Evolutionary conservation across 495 filamentous ascomycete species (phyloP).

Genomic region (Jackrogersella minutella): DNA sequence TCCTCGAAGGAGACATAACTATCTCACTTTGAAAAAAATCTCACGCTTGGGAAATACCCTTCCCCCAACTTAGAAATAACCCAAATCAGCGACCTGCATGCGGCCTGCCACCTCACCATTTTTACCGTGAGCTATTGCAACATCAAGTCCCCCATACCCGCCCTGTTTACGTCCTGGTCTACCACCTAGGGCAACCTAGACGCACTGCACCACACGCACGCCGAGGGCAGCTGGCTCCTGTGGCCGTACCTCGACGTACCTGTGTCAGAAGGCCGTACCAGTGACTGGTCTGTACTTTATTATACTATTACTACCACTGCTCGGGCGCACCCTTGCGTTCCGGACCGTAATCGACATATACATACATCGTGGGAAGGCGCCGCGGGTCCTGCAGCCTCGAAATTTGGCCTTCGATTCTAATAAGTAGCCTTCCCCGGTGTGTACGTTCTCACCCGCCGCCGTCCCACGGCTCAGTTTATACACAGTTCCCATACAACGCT

Average conservation of each 20-base stretch:
- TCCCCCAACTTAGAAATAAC: conserved; percentile 47
- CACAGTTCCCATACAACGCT: conserved; percentile 9
- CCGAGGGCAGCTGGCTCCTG: conserved; percentile 30
- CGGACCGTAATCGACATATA: conserved; percentile 45
- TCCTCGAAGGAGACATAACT: conserved; percentile 25
- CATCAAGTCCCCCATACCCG: conserved; percentile 47
- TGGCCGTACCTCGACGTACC: conserved; percentile 47
- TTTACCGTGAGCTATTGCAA: conserved; percentile 50
- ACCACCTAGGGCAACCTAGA: conserved; percentile 42
- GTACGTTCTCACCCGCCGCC: conserved; percentile 32
- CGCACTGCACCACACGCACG: conserved; percentile 37
- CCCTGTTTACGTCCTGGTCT: conserved; percentile 43
- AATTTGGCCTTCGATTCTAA: conserved; percentile 42
- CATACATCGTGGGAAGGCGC: conserved; percentile 45
- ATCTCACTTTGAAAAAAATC: conserved; percentile 41
- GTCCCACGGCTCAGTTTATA: neutral
- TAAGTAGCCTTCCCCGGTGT: conserved; percentile 45
- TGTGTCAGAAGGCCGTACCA: conserved; percentile 43
- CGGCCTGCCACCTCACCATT: conserved; percentile 48
- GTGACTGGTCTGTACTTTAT: conserved; percentile 45
- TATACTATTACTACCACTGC: conserved; percentile 33
- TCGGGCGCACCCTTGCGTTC: conserved; percentile 45
- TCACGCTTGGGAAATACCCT: conserved; percentile 40
- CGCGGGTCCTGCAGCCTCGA: conserved; percentile 47
- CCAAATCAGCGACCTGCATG: conserved; percentile 49